phyloP scores from a whole-genome alignment of 1,139 yeast genomes.

The Blastobotrys elegans region DNA sequence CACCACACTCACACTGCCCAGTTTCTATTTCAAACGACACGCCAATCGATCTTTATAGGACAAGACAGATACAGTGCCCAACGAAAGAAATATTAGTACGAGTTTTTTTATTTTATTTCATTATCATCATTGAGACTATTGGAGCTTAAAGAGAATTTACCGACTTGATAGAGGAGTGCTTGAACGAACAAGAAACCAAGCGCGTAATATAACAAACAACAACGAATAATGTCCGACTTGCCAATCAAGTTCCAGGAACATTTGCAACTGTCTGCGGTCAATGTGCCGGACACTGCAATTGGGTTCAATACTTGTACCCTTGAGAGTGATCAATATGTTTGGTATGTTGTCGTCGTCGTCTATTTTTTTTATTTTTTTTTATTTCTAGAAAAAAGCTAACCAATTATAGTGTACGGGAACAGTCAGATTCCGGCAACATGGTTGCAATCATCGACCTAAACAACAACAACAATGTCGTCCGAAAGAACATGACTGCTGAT shows the following conservation, averaged over 20 bases:
- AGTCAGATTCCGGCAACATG: conserved; percentile 62
- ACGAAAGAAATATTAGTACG: too few relatives aligned
- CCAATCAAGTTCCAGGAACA: conserved; percentile 97
- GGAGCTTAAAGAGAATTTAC: too few relatives aligned
- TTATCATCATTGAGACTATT: too few relatives aligned
- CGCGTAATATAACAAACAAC: neutral
- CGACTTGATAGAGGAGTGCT: too few relatives aligned
- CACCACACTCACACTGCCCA: conserved; percentile 1
- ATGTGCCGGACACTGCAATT: conserved; percentile 76
- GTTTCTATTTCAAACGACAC: too few relatives aligned
- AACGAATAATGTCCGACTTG: conserved; percentile 33
- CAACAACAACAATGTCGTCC: conserved; percentile 65
- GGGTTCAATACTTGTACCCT: conserved; percentile 93
- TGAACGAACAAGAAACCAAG: neutral
- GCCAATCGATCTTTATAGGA: neutral
- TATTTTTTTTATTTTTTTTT: neutral
- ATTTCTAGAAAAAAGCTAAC: neutral
- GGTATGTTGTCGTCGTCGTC: too few relatives aligned
- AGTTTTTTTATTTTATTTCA: too few relatives aligned
- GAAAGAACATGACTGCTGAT: conserved; percentile 96
- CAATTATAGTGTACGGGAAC: conserved; percentile 65
- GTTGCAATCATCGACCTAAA: conserved; percentile 88
- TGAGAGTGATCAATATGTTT: conserved; percentile 84
- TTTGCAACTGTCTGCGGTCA: conserved; percentile 78
- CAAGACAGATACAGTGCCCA: neutral